Base-by-base conservation (phyloP, 805 yeast species). In the Candida pseudofarinosa region DNA sequence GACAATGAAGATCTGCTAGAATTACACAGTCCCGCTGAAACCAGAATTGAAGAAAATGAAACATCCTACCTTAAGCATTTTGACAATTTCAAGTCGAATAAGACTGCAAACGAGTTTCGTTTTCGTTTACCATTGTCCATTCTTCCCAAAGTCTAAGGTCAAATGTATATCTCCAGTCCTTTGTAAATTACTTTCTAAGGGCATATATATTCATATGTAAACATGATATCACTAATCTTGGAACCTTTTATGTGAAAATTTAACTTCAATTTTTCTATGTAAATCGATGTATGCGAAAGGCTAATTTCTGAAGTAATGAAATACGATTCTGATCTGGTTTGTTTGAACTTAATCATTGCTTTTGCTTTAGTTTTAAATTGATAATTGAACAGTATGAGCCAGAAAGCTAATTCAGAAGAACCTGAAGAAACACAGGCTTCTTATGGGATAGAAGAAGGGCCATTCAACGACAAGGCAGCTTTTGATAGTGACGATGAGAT, bases 401-500 rank as follows among this genome's bases (percentile, higher is more conserved):
- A 23, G 28, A 23, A 6, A 6, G 28, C 6, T 23, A 23, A 10
- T 7, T 23, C 28, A 6, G 10, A 23, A 10, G 28, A 23, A 23
- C 6, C 10, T 23, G 28, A 23, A 6, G 10, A 23, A 10, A 10
- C 10, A 7, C 28, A 7, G 28, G 6, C 6, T 23, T 10, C 10
- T 6, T 23, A 23, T 10, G 28, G 28, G 28, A 10, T 23, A 23
- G 28, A 23, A 6, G 28, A 23, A 23, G 10, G 10, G 6, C 10
- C 10, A 7, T 23, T 7, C 28, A 23, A 23, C 28, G 10, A 23
- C 28, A 23, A 10, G 10, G 10, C 28, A 6, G 28, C 10, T 23
- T 23, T 23, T 23, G 28, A 23, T 23, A 23, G 34, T 43, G 51
- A 48, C 31, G 59, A 53, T 38, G 73, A 65, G 32, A 67, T 60